phyloP scores from a whole-genome alignment of 2,329 filamentous ascomycete genomes.

The Colletotrichum scovillei region DNA sequence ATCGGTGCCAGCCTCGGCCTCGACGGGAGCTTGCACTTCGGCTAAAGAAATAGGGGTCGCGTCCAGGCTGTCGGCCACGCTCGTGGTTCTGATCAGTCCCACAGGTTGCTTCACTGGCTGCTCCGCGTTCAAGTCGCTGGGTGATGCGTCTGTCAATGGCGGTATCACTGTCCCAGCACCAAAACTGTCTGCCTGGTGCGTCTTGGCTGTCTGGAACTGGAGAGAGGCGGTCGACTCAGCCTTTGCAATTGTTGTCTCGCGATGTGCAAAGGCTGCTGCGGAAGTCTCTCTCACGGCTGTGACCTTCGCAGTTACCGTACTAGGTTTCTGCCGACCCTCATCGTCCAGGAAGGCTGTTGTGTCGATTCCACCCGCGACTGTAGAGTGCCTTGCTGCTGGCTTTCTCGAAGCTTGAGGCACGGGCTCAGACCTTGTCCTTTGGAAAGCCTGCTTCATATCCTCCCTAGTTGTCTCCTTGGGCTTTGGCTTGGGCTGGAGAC shows the following conservation, averaged over 20 bases:
- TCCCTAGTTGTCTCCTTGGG: slow-evolving; percentile 4
- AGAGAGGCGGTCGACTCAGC: slow-evolving; percentile 45
- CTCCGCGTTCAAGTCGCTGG: slow-evolving; percentile 52
- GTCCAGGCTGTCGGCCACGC: slow-evolving; percentile 31
- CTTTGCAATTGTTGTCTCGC: slow-evolving; percentile 22
- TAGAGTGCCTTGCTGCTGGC: slow-evolving; percentile 39
- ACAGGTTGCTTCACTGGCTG: background rate
- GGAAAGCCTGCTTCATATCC: slow-evolving; percentile 21
- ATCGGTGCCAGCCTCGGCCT: background rate
- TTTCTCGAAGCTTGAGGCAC: slow-evolving; percentile 12
- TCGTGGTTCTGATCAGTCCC: slow-evolving; percentile 8
- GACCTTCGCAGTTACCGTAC: background rate
- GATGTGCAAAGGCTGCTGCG: slow-evolving; percentile 4
- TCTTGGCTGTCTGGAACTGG: slow-evolving; percentile 56
- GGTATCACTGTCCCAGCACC: slow-evolving; percentile 42
- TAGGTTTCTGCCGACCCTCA: background rate
- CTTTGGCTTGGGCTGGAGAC: slow-evolving; percentile 21
- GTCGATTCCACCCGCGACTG: slow-evolving; percentile 44
- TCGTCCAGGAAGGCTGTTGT: slow-evolving; percentile 52
- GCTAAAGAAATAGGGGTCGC: slow-evolving; percentile 15
- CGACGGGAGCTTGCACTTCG: background rate
- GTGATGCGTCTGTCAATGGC: slow-evolving; percentile 54
- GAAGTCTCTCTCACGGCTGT: slow-evolving; percentile 21
- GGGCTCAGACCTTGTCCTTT: slow-evolving; percentile 30
- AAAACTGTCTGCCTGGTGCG: slow-evolving; percentile 46